Evolutionary conservation across 495 filamentous ascomycete genomes (phyloP).

Genomic region (Xylaria nigripes): DNA sequence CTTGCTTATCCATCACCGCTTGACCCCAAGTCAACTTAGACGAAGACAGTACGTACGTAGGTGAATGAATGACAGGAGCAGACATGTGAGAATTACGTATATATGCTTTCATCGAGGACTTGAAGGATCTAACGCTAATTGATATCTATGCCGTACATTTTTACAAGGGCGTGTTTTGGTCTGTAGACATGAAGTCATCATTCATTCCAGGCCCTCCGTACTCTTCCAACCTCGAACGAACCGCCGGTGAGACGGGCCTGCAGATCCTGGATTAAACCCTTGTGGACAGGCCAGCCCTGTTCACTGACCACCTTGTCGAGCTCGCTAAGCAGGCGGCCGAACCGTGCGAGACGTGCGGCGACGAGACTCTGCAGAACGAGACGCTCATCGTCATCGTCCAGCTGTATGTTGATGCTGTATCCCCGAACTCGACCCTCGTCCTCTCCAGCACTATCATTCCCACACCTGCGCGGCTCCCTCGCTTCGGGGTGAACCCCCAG

Average conservation of each 20-base stretch:
- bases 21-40: too few relatives aligned
- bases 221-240: conserved; percentile 4
- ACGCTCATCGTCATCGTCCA: conserved; percentile 12
- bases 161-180: too few relatives aligned
- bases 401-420: conserved; percentile 9
- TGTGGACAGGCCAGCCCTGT: conserved; percentile 10
- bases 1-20: too few relatives aligned
- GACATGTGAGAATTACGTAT: too few relatives aligned
- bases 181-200: neutral
- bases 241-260: neutral
- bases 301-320: conserved; percentile 9
- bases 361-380: conserved; percentile 13
- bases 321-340: conserved; percentile 3
- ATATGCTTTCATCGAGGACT: too few relatives aligned
- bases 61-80: too few relatives aligned
- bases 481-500: neutral
- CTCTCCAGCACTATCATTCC: neutral
- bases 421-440: conserved; percentile 4
- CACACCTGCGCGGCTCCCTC: neutral
- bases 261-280: conserved; percentile 6
- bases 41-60: too few relatives aligned
- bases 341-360: conserved; percentile 7
- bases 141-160: too few relatives aligned
- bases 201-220: conserved; percentile 8
- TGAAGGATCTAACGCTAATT: too few relatives aligned